A percentile compares a stretch with the other conserved stretches of the same genome.
phyloP scores from a whole-genome alignment of 2,329 filamentous ascomycete species.

The Pseudocercospora vitis region DNA sequence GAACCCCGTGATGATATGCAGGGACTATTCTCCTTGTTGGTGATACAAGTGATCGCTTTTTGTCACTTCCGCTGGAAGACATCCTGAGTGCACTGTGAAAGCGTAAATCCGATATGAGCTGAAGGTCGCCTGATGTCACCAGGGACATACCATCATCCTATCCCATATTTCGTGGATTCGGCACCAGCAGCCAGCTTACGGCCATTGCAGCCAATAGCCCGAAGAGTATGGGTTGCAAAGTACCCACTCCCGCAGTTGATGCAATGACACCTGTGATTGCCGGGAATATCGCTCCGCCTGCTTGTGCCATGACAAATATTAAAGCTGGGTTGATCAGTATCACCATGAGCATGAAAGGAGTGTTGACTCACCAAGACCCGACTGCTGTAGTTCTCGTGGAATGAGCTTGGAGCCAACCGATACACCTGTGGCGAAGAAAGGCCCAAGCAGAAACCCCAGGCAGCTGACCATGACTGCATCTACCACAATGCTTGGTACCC shows the following conservation, averaged over 20 bases:
- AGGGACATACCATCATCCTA: neutral
- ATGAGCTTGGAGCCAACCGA: constrained; percentile 57
- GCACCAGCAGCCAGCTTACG: constrained; percentile 22
- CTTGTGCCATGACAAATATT: constrained; percentile 29
- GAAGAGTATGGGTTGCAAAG: constrained; percentile 55
- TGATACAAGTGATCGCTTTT: too few species aligned
- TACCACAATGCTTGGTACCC: constrained; percentile 48
- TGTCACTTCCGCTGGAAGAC: too few species aligned
- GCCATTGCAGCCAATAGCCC: constrained; percentile 46
- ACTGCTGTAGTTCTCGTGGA: constrained; percentile 47
- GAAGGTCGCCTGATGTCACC: too few species aligned
- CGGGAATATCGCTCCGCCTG: constrained; percentile 26
- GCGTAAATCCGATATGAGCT: too few species aligned
- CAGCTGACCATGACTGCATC: constrained; percentile 57
- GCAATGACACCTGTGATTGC: constrained; percentile 27
- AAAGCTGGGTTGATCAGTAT: constrained; percentile 12
- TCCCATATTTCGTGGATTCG: constrained; percentile 18
- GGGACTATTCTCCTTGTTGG: too few species aligned
- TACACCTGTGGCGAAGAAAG: constrained; percentile 59
- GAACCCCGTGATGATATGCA: too few species aligned
- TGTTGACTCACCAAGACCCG: constrained; percentile 46
- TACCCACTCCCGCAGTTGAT: constrained; percentile 46
- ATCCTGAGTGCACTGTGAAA: too few species aligned
- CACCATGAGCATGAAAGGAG: neutral
- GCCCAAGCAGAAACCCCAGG: constrained; percentile 59